Evolutionary conservation across 306 rosid genomes (phyloP).

Genomic region (Corylus avellana): DNA sequence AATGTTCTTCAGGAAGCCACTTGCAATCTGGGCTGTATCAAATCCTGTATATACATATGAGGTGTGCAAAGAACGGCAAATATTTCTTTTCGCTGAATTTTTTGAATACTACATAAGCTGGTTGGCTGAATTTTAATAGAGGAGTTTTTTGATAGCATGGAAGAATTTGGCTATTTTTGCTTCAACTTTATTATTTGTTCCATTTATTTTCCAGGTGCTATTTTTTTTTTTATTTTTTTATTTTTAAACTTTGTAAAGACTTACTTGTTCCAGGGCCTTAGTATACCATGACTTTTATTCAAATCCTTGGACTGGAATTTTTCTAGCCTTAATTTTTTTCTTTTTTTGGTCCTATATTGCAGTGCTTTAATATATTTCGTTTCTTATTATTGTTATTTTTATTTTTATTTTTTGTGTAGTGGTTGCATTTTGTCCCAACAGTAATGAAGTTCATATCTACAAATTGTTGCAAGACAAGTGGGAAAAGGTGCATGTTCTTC

Average conservation of each 20-base stretch:
- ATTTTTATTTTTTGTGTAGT: conserved; percentile 46
- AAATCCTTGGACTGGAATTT: background rate
- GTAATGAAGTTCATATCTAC: conserved; percentile 88
- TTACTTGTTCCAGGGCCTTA: too few relatives aligned
- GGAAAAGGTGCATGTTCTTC: conserved; percentile 92
- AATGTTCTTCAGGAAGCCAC: too few relatives aligned
- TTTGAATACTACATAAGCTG: background rate
- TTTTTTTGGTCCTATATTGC: too few relatives aligned
- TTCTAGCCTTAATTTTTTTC: background rate
- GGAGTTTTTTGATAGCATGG: background rate
- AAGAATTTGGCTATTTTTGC: background rate
- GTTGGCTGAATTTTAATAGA: background rate
- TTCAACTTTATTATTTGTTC: background rate
- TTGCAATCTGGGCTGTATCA: too few relatives aligned
- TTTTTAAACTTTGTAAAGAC: too few relatives aligned
- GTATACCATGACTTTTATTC: too few relatives aligned
- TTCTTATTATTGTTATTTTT: background rate
- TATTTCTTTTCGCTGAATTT: background rate
- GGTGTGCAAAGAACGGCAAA: background rate
- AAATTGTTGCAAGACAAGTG: conserved; percentile 78
- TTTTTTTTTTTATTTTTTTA: too few relatives aligned
- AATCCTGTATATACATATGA: too few relatives aligned
- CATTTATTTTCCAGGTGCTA: background rate
- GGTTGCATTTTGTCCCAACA: conserved; percentile 95
- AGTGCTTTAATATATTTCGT: background rate